A percentile compares a stretch with the other conserved stretches of the same genome.
phyloP scores from a whole-genome alignment of 2,329 filamentous ascomycete genomes.

The Trichophyton benhamiae region DNA sequence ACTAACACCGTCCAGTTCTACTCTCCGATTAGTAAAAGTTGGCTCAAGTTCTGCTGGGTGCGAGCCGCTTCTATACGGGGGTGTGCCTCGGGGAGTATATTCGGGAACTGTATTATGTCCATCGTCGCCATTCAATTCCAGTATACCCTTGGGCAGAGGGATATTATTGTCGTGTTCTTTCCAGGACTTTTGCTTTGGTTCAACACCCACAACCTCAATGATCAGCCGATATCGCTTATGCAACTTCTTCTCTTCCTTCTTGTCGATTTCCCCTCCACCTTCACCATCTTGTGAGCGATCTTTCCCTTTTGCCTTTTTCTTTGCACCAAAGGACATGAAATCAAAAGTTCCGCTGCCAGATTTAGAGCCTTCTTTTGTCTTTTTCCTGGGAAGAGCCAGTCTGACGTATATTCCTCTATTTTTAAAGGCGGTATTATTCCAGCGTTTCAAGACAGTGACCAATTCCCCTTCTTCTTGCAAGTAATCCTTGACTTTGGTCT shows the following conservation, averaged over 20 bases:
- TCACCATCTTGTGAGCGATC: background rate
- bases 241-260: slow-evolving; percentile 9
- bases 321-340: background rate
- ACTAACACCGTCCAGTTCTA: background rate
- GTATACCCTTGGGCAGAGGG: background rate
- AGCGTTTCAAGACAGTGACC: slow-evolving; percentile 6
- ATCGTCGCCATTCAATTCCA: background rate
- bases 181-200: background rate
- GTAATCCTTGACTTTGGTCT: slow-evolving; percentile 7
- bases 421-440: slow-evolving; percentile 9
- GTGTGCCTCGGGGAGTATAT: slow-evolving; percentile 2
- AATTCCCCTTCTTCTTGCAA: slow-evolving; percentile 9
- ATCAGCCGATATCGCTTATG: slow-evolving; percentile 8
- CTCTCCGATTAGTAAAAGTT: background rate
- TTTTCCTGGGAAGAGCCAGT: slow-evolving; percentile 1
- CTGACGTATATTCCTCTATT: slow-evolving; percentile 8
- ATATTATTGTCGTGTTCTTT: background rate
- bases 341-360: background rate
- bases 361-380: background rate
- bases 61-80: background rate
- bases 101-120: background rate
- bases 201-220: slow-evolving; percentile 6
- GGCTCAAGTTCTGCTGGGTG: slow-evolving; percentile 3
- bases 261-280: background rate
- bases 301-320: slow-evolving; percentile 2